phyloP scores from a whole-genome alignment of 257 asterid genomes.

The Orobanche coerulescens region DNA sequence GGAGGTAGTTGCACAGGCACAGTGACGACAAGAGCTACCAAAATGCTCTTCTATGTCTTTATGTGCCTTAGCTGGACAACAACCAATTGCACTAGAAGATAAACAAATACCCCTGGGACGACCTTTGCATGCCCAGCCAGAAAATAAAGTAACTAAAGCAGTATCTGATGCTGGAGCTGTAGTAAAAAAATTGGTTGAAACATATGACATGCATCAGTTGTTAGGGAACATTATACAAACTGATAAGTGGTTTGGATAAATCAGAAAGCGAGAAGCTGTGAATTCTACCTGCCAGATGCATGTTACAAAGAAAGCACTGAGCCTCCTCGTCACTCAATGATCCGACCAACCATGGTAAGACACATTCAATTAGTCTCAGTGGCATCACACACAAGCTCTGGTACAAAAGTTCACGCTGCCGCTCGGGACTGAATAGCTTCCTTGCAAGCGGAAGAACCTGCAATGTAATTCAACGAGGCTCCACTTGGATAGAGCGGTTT shows the following conservation, averaged over 20 bases:
- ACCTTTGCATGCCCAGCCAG: slow-evolving; percentile 99
- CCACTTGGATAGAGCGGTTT: too few species aligned
- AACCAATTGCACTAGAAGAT: slow-evolving; percentile 50
- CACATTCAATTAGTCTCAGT: slow-evolving; percentile 81
- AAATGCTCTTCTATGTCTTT: slow-evolving; percentile 30
- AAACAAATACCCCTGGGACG: slow-evolving; percentile 56
- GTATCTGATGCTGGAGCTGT: slow-evolving; percentile 90
- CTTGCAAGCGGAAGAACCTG: slow-evolving; percentile 94
- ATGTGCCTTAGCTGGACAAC: slow-evolving; percentile 48
- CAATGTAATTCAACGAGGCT: slow-evolving; percentile 19
- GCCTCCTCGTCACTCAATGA: slow-evolving; percentile 78
- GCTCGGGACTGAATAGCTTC: slow-evolving; percentile 67
- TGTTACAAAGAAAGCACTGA: slow-evolving; percentile 64
- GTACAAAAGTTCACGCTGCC: slow-evolving; percentile 78
- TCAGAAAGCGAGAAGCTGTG: slow-evolving; percentile 13
- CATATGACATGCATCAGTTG: slow-evolving; percentile 18
- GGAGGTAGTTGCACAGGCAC: slow-evolving; percentile 39
- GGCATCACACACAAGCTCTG: slow-evolving; percentile 97
- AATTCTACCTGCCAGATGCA: slow-evolving; percentile 84
- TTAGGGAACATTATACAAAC: slow-evolving; percentile 5
- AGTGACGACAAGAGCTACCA: slow-evolving; percentile 37
- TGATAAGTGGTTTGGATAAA: neutral
- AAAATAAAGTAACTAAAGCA: slow-evolving; percentile 80
- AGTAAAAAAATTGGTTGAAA: slow-evolving; percentile 24
- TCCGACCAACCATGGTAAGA: slow-evolving; percentile 93